Evolutionary conservation across 192 early-diverging fungal species (phyloP).

Genomic region (Rhizophagus clarus): DNA sequence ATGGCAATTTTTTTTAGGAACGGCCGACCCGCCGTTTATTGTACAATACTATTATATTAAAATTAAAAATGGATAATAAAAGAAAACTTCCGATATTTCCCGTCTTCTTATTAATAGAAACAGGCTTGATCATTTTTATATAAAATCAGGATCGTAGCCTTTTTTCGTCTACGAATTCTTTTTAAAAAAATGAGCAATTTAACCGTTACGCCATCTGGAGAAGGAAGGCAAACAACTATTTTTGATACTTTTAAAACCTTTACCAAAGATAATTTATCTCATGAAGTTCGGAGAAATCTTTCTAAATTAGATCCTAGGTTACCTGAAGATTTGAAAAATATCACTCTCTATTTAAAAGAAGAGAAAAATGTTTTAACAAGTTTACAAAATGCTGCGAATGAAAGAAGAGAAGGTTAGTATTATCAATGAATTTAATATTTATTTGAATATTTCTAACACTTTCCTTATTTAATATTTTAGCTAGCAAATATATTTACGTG

Average conservation of each 20-base stretch:
- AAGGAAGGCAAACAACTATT: neutral
- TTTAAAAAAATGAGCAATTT: constrained; percentile 9
- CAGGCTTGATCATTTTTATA: neutral
- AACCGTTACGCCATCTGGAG: neutral
- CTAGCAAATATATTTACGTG: constrained; percentile 19
- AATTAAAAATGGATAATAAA: neutral
- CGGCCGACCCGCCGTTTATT: too few species aligned
- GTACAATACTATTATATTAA: too few species aligned
- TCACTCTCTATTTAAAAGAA: constrained; percentile 20
- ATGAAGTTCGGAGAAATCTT: constrained; percentile 29
- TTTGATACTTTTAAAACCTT: constrained; percentile 9
- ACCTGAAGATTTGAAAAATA: constrained; percentile 25
- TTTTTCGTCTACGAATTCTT: neutral
- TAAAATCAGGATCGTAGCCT: neutral
- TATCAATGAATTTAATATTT: neutral
- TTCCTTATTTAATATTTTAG: constrained; percentile 1
- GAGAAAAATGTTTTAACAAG: constrained; percentile 29
- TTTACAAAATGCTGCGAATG: constrained; percentile 27
- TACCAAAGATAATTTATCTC: constrained; percentile 17
- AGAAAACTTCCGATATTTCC: too few species aligned
- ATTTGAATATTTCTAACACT: neutral
- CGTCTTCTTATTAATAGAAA: neutral
- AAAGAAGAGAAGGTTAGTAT: constrained; percentile 27
- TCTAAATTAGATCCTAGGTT: constrained; percentile 23
- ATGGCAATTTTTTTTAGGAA: too few species aligned